Conservation (phyloP, 805 yeast species). For the Candida bentonensis region DNA sequence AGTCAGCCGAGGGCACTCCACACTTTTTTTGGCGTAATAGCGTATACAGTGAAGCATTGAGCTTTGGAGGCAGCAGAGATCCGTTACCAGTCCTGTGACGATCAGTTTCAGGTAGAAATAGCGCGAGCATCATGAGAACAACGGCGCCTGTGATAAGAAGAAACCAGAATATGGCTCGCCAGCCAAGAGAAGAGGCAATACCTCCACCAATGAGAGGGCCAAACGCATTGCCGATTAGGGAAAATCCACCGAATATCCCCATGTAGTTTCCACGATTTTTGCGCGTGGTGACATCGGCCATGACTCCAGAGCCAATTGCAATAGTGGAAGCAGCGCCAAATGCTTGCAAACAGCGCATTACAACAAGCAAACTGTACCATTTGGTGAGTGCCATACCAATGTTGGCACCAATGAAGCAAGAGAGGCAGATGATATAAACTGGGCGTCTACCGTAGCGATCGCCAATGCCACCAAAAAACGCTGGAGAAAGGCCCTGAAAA, state of each 20-base stretch:
- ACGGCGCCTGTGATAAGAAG: slow-evolving; percentile 50
- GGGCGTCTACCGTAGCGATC: slow-evolving; percentile 68
- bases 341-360: slow-evolving; percentile 64
- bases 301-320: slow-evolving; percentile 53
- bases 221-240: slow-evolving; percentile 59
- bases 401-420: slow-evolving; percentile 45
- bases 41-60: slow-evolving; percentile 15
- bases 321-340: slow-evolving; percentile 64
- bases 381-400: slow-evolving; percentile 50
- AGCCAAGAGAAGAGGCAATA: slow-evolving; percentile 33
- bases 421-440: slow-evolving; percentile 37
- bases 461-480: slow-evolving; percentile 51
- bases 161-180: slow-evolving; percentile 61
- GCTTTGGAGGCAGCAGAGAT: slow-evolving; percentile 34
- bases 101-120: slow-evolving; percentile 60
- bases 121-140: slow-evolving; percentile 18
- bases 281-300: slow-evolving; percentile 59
- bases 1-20: slow-evolving; percentile 13
- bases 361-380: slow-evolving; percentile 45
- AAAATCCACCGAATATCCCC: slow-evolving; percentile 51
- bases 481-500: slow-evolving; percentile 67
- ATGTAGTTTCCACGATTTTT: slow-evolving; percentile 57
- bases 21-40: slow-evolving; percentile 7
- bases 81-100: slow-evolving; percentile 66
- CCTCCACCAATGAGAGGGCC: slow-evolving; percentile 60